Evolutionary conservation across 2,329 filamentous ascomycete genomes (phyloP).

Genomic region (Fusarium palustre): DNA sequence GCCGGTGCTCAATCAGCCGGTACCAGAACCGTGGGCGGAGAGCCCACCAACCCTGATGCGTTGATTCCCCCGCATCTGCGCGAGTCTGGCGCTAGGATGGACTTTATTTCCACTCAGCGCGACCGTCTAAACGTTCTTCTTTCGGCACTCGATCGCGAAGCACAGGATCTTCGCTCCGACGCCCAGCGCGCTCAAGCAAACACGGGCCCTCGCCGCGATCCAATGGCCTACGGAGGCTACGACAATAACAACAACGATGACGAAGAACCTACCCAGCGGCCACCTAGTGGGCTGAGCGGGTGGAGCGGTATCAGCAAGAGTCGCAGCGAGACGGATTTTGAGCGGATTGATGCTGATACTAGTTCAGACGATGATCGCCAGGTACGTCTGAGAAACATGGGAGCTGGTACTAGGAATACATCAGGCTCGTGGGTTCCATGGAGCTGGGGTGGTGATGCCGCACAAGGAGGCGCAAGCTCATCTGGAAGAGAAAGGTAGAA

Average conservation of each 20-base stretch:
- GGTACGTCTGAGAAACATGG: conserved; percentile 50
- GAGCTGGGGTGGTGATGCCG: conserved; percentile 54
- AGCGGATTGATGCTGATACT: conserved; percentile 84
- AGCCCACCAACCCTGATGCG: conserved; percentile 60
- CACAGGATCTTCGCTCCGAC: conserved; percentile 66
- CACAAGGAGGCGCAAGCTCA: conserved; percentile 45
- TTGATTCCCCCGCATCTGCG: conserved; percentile 78
- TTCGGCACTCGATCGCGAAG: conserved; percentile 83
- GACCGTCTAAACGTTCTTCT: conserved; percentile 81
- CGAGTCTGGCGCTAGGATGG: conserved; percentile 73
- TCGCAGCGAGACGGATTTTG: conserved; percentile 88
- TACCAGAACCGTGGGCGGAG: conserved; percentile 40
- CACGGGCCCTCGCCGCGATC: conserved; percentile 36
- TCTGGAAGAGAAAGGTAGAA: conserved; percentile 56
- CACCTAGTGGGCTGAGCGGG: conserved; percentile 61
- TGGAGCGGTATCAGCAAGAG: conserved; percentile 78
- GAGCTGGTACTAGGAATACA: conserved; percentile 37
- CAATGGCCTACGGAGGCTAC: conserved; percentile 45
- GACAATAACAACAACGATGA: conserved; percentile 49
- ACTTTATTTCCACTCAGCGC: conserved; percentile 81
- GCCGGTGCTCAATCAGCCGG: conserved; percentile 54
- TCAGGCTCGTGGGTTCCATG: conserved; percentile 63
- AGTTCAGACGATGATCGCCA: conserved; percentile 65
- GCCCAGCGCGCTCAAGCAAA: conserved; percentile 43
- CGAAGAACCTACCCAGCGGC: conserved; percentile 55